A percentile compares a stretch with the other conserved stretches of the same genome.
Conservation (phyloP, 495 filamentous ascomycete genomes). For the Xylaria scruposa region DNA sequence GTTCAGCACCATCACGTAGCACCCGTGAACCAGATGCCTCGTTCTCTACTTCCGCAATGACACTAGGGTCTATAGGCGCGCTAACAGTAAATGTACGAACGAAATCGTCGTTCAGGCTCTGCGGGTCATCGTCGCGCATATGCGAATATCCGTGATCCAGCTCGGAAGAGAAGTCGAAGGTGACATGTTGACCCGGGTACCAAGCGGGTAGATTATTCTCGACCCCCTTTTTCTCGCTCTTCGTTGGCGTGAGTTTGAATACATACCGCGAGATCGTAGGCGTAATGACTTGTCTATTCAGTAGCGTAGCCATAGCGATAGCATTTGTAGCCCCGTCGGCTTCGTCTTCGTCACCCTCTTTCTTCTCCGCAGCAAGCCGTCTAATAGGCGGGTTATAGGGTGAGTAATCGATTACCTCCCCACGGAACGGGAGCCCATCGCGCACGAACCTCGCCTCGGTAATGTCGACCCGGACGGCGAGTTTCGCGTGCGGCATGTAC, state of each 20-base stretch:
- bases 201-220: slow-evolving; percentile 46
- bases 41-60: slow-evolving; percentile 32
- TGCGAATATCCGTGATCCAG: slow-evolving; percentile 76
- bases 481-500: slow-evolving; percentile 70
- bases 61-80: slow-evolving; percentile 42
- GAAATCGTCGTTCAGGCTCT: slow-evolving; percentile 81
- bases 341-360: not conserved
- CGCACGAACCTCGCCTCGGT: slow-evolving; percentile 65
- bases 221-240: not conserved
- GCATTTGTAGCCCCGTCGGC: slow-evolving; percentile 24
- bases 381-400: slow-evolving; percentile 69
- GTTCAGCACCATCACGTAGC: slow-evolving; percentile 20
- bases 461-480: slow-evolving; percentile 71
- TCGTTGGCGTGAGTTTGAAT: slow-evolving; percentile 55
- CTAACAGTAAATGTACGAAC: slow-evolving; percentile 81
- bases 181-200: slow-evolving; percentile 75
- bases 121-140: slow-evolving; percentile 80
- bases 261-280: slow-evolving; percentile 68
- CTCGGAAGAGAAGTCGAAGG: slow-evolving; percentile 70
- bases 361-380: slow-evolving; percentile 39
- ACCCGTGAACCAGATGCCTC: not conserved
- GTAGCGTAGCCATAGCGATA: slow-evolving; percentile 55
- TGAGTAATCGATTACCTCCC: slow-evolving; percentile 59
- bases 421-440: slow-evolving; percentile 70
- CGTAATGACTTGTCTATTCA: slow-evolving; percentile 62